Base-by-base conservation (phyloP, 345 rosid genomes). In the Cardiospermum halicacabum region DNA sequence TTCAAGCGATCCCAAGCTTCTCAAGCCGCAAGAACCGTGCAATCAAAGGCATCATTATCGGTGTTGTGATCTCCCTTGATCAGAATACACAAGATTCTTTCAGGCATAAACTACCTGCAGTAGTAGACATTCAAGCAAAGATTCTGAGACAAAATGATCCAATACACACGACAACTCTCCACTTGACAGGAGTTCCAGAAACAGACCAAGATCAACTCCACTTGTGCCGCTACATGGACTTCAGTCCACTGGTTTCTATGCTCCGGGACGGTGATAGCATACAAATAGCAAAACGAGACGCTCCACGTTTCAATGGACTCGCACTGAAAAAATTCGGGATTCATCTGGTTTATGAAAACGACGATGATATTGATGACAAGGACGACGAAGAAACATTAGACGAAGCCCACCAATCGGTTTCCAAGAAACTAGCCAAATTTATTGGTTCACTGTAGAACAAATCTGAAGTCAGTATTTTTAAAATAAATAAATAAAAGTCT, bases 381-480 rank as follows among this genome's bases (percentile, higher is more conserved):
- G 30, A 31, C 7, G 32, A 51, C 9, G 67, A 62, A 21, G 57
- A 62, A 47, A 48, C 43, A 19, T 19, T 51, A 9, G 58, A 34
- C 26, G 61, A 55, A 26, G 26, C 50, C 31, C 53, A 53, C 19
- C 60, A 40, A 19, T 53, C 69, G 11, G 51, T 65, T 10, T 65
- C 69, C 25, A 25, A 24, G 69, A 65, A 65, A 43, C 60, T 65
- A 28, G 61, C 61, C 61, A 65, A 65, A 24, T 64, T 64, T 12
- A 49, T 64, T 49, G 67, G 58, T 13, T 50, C 58, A 3, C 28
- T 49, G 28, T 57, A 57, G 21, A 11, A 32, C 60, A 40, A 19
- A 56, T 56, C 43, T 19, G 4, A 10, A 21, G 12, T 3, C 8
- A 8, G 21, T 49, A 6, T 22, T 47, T 15, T 47, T 47, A 15